Evolutionary conservation across 2,329 filamentous ascomycete species (phyloP), one percentile per base, ranked within the genome.

Genomic region (Trichothecium sympodiale): DNA sequence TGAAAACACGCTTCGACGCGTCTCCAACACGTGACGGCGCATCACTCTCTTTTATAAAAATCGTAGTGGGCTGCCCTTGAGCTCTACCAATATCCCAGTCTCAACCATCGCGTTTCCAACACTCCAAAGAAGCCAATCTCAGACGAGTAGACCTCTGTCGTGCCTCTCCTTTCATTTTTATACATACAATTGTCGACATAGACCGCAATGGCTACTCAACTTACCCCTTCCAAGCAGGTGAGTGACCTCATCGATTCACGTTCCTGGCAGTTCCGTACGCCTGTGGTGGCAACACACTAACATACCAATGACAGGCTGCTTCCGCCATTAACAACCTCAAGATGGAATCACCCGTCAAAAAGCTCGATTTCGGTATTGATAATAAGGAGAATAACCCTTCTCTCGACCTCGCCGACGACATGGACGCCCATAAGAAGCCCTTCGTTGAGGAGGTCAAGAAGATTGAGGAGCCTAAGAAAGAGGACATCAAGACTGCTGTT

Each of bases 331-430:
- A 91, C 61, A 77, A 76, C 49, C 73, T 96, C 60, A 93, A 89
- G 66, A 93, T 95, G 77, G 84, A 93, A 49, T 91, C 86, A 1
- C 87, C 88, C 31, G 66, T 82, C 45, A 94, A 94, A 80, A 93
- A 93, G 74, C 75, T 91, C 47, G 71, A 83, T 67, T 86, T 94
- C 59, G 64, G 71, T 46, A 56, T 67, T 37, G 70, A 70, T 40
- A 72, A 85, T 67, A 94, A 94, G 67, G 88, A 94, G 67, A 94
- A 94, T 65, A 64, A 69, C 42, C 67, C 71, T 41, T 25, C 20
- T 10, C 62, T 70, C 45, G 65, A 70, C 40, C 56, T 69, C 41
- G 63, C 68, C 46, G 64, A 69, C 43, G 62, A 74, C 50, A 69
- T 74, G 47, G 76, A 78, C 49, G 62, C 69, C 46, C 74, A 80